phyloP scores from a whole-genome alignment of 176 grass and related monocot species.

The Triticum aestivum region DNA sequence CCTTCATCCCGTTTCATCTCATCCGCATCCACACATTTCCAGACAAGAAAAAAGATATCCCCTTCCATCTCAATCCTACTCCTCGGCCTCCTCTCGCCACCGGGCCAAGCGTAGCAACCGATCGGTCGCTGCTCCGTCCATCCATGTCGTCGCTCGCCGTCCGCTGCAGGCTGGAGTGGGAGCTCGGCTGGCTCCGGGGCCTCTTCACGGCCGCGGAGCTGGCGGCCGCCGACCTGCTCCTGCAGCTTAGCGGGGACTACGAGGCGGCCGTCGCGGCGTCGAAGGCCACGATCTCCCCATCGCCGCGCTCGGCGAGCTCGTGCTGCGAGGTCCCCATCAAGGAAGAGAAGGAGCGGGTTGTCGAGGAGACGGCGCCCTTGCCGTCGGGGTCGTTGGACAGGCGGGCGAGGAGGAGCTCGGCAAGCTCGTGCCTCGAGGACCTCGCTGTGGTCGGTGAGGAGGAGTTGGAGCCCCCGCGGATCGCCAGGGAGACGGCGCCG shows the following conservation, averaged over 20 bases:
- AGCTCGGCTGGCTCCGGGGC: background rate
- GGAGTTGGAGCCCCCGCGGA: background rate
- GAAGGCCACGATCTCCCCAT: background rate
- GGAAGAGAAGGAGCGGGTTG: background rate
- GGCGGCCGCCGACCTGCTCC: slow-evolving; percentile 55
- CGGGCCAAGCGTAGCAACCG: no score
- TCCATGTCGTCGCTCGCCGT: background rate
- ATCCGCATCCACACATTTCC: background rate
- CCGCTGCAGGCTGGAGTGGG: background rate
- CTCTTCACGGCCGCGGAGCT: slow-evolving; percentile 62
- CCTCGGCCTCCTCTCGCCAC: no score
- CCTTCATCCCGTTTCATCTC: background rate
- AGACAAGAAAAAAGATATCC: background rate
- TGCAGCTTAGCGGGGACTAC: slow-evolving; percentile 49
- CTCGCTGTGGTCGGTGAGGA: background rate
- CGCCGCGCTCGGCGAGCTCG: slow-evolving; percentile 44
- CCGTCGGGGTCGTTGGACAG: no score
- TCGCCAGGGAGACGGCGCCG: background rate
- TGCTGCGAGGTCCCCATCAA: background rate
- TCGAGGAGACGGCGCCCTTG: no score
- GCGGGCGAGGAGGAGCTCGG: background rate
- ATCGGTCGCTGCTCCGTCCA: background rate
- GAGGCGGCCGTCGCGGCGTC: background rate
- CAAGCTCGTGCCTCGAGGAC: background rate
- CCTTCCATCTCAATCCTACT: background rate